Base-by-base conservation (phyloP, 1,284 basidiomycete genomes). In the Trametes versicolor region DNA sequence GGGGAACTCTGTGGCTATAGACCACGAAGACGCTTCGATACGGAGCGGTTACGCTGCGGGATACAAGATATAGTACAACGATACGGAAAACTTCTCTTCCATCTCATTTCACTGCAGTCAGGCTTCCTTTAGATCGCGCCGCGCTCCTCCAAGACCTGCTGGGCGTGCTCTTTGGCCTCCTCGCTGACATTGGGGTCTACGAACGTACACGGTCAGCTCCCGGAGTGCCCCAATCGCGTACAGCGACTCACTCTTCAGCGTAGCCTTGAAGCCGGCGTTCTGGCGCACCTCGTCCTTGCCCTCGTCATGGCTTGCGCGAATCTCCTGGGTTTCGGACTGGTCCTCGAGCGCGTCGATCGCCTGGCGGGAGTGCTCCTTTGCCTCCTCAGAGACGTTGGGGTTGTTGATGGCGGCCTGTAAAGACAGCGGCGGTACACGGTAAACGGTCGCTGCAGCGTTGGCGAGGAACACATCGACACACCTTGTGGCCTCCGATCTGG, bases 191-290 rank as follows among this genome's bases (percentile, higher is more conserved):
- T 78, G 5, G 82, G 82, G 70, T 83, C 84, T 74, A 76, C 8
- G 15, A 71, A 19, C n/a, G n/a, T n/a, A n/a, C n/a, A n/a, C n/a
- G n/a, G n/a, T n/a, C n/a, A n/a, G n/a, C n/a, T n/a, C n/a, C n/a
- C n/a, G n/a, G n/a, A n/a, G n/a, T n/a, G n/a, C n/a, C n/a, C n/a
- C n/a, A n/a, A n/a, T 36, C 17, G 39, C 17, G 39, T 41, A 41
- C 17, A 9, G 17, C 12, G 36, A 73, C 80, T 21, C 51, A 83
- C 83, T 86, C 68, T 75, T 79, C 55, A 86, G 58, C 5, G 84
- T 82, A 4, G 84, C 83, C 76, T 86, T 86, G 77, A 84, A 83
- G 13, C 84, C 85, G 19, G 77, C 80, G 49, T 79, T 75, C 39
- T 78, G 76, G 23, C 74, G 75, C 3, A 66, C 52, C 17, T 72